Conservation (phyloP, 495 filamentous ascomycete genomes). For the Hypoxylon fragiforme region DNA sequence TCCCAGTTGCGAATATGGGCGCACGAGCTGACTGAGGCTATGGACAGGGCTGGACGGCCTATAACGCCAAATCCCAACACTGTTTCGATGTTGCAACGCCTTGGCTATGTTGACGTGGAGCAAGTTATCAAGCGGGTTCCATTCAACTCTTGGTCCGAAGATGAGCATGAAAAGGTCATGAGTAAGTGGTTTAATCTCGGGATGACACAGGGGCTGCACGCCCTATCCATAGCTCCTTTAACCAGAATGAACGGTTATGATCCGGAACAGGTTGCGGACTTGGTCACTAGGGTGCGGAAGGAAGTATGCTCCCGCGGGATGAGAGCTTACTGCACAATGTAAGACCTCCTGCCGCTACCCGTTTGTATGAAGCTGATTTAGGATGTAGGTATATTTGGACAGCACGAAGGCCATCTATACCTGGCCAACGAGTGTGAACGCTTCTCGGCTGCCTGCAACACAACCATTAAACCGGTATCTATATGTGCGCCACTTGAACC, state of each 20-base stretch:
- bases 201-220: conserved; percentile 71
- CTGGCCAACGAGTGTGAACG: conserved; percentile 34
- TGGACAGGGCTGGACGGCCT: conserved; percentile 63
- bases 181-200: conserved; percentile 87
- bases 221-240: conserved; percentile 74
- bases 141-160: conserved; percentile 75
- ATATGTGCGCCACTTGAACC: conserved; percentile 17
- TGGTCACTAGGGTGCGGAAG: conserved; percentile 63
- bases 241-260: conserved; percentile 67
- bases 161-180: conserved; percentile 68
- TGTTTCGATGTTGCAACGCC: conserved; percentile 62
- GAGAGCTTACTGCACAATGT: conserved; percentile 72
- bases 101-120: conserved; percentile 83
- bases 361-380: conserved; percentile 30
- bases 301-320: conserved; percentile 72
- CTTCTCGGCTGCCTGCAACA: conserved; percentile 23
- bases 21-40: conserved; percentile 69
- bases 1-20: conserved; percentile 67
- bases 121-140: conserved; percentile 74
- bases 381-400: conserved; percentile 57
- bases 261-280: conserved; percentile 63
- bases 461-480: conserved; percentile 25
- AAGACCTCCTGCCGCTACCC: conserved; percentile 43
- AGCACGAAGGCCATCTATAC: conserved; percentile 34
- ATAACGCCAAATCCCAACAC: conserved; percentile 69